Base-by-base conservation (phyloP, 106 monocot genomes). In the Iris macrosiphon region DNA sequence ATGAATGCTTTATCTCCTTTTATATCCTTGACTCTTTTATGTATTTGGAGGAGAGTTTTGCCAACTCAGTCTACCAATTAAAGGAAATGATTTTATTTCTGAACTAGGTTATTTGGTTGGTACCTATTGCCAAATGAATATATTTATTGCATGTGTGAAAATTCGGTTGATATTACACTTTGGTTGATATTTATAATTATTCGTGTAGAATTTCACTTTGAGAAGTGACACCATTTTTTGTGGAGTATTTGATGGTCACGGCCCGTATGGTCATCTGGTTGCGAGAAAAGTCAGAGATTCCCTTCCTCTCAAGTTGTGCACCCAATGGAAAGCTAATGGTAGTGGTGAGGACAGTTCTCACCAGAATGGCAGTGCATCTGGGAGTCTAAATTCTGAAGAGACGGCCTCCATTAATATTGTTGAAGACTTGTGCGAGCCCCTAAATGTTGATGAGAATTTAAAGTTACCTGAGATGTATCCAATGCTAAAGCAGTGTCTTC, bases 201-300 rank as follows among this genome's bases (percentile, higher is more conserved):
- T n/a, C n/a, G n/a, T 72, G 35, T 38, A 88, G 87, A 72, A 82
- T 70, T 88, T 72, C 34, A 49, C 53, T 31, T 79, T 71, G 56
- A 72, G 62, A 63, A 67, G 52, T 38, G 84, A 84, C 52, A 79
- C 89, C 16, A 48, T 84, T 15, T 89, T 89, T 49, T 89, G 89
- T 63, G 89, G 89, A 49, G 76, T 89, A 17, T 89, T 89, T 61
- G 89, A 89, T 58, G 88, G 88, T 45, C 88, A 89, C 24, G 88
- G 88, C 30, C 83, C 88, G 17, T 76, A 29, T 55, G 88, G 89
- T 17, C 89, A 89, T 65, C 55, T 89, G 70, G 76, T 89, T 26
- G 79, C 89, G 7, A 73, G 46, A 59, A 84, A 77, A 79, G 84
- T 89, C 22, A 76, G 89, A 77, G 83, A 89, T 61, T 61, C 75